These are phyloP conservation scores for Boletus reticuloceps DNA, from an alignment of 768 basidiomycete genomes.

Conservation along the genomic window DNA sequence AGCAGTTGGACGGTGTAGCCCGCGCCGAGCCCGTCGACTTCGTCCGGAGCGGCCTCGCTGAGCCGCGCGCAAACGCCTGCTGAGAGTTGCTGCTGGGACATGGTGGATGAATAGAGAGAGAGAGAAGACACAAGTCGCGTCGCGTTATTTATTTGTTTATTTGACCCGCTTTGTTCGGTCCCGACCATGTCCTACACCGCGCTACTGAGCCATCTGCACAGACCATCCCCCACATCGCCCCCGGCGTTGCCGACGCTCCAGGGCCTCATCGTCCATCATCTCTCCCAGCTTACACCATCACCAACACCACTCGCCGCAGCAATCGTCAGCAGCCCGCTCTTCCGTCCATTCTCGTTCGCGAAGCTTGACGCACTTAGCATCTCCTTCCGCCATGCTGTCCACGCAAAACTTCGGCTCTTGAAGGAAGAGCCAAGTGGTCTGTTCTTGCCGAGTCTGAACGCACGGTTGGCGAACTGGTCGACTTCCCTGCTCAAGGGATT, in stretches of 20 bases:
- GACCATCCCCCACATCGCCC: conserved; percentile 14
- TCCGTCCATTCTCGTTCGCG: conserved; percentile 28
- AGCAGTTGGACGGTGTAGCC: conserved; percentile 72
- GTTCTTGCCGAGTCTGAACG: conserved; percentile 35
- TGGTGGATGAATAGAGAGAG: conserved; percentile 22
- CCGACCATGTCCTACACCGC: conserved; percentile 21
- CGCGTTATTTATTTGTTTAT: conserved; percentile 10
- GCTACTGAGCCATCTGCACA: conserved; percentile 27
- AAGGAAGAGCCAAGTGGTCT: conserved; percentile 29
- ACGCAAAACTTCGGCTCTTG: conserved; percentile 25
- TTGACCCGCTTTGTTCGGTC: conserved; percentile 7
- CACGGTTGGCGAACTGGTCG: conserved; percentile 50
- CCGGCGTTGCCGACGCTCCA: conserved; percentile 23
- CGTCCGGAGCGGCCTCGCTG: conserved; percentile 34
- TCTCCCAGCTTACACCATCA: conserved; percentile 23
- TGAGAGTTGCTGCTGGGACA: conserved; percentile 44
- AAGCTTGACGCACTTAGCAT: conserved; percentile 27
- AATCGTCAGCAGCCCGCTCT: conserved; percentile 30
- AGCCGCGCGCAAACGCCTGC: conserved; percentile 56
- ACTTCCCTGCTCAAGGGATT: conserved; percentile 52
- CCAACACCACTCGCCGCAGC: conserved; percentile 35
- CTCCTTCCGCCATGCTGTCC: conserved; percentile 33
- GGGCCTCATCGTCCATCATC: conserved; percentile 27
- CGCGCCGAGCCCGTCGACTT: conserved; percentile 28
- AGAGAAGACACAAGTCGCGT: conserved; percentile 8